Evolutionary conservation across 257 asterid species (phyloP).

Genomic region (Voacanga thouarsii): DNA sequence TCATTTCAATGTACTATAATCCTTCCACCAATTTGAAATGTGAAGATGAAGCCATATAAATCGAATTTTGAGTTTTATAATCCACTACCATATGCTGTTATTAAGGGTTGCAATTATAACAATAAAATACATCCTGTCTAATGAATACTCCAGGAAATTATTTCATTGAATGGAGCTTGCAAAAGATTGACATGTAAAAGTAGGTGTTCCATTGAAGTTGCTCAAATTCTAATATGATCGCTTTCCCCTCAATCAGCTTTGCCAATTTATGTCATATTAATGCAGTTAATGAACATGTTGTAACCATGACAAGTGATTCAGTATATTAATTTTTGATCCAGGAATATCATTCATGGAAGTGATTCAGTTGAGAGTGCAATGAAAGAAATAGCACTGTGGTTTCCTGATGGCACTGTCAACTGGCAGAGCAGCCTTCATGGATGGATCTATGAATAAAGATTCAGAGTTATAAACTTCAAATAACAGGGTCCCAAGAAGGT

Average conservation of each 20-base stretch:
- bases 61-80: not conserved
- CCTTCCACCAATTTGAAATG: not conserved
- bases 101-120: not conserved
- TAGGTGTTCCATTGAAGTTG: not conserved
- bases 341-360: slow-evolving; percentile 80
- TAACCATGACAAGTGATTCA: not conserved
- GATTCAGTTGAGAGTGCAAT: slow-evolving; percentile 72
- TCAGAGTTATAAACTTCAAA: not conserved
- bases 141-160: not conserved
- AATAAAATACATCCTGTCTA: too few species aligned
- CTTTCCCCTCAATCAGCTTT: not conserved
- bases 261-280: slow-evolving; percentile 29
- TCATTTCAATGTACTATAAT: not conserved
- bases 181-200: not conserved
- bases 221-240: too few species aligned
- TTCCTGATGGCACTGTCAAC: slow-evolving; percentile 66
- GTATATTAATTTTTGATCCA: slow-evolving; percentile 15
- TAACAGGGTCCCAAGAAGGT: not conserved
- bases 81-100: not conserved
- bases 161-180: not conserved
- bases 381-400: slow-evolving; percentile 83
- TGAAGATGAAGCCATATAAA: not conserved
- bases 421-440: slow-evolving; percentile 75
- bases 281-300: slow-evolving; percentile 62
- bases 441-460: slow-evolving; percentile 62